Evolutionary conservation across 148 eudicot species (phyloP).

Genomic region (Chenopodium quinoa): DNA sequence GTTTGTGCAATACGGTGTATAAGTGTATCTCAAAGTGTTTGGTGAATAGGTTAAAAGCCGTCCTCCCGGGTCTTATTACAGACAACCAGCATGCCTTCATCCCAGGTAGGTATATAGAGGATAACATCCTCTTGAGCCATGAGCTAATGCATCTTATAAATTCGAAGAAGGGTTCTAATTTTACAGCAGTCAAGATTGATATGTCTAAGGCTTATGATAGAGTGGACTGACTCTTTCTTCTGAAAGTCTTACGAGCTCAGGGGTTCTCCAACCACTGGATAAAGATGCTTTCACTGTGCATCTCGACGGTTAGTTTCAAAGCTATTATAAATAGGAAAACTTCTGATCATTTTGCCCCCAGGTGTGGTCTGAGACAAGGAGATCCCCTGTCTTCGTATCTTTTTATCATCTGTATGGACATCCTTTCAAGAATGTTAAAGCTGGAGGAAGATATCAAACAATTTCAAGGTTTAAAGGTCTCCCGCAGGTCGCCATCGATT

Average conservation of each 20-base stretch:
- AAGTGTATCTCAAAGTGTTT: neutral
- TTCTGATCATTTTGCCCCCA: neutral
- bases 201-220: neutral
- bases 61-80: neutral
- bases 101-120: neutral
- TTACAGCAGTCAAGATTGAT: neutral
- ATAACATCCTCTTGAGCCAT: neutral
- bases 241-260: neutral
- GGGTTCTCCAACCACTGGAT: neutral
- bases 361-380: neutral
- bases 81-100: neutral
- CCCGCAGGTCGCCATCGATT: neutral
- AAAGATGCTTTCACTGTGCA: neutral
- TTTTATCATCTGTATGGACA: neutral
- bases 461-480: neutral
- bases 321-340: neutral
- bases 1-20: neutral
- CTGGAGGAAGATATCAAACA: neutral
- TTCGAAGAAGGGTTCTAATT: neutral
- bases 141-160: neutral
- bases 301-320: neutral
- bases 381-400: neutral
- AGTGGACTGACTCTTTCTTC: neutral
- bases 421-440: neutral
- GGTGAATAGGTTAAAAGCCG: neutral